phyloP scores from a whole-genome alignment of 164 flowering plant species.

The Chimonanthus praecox region DNA sequence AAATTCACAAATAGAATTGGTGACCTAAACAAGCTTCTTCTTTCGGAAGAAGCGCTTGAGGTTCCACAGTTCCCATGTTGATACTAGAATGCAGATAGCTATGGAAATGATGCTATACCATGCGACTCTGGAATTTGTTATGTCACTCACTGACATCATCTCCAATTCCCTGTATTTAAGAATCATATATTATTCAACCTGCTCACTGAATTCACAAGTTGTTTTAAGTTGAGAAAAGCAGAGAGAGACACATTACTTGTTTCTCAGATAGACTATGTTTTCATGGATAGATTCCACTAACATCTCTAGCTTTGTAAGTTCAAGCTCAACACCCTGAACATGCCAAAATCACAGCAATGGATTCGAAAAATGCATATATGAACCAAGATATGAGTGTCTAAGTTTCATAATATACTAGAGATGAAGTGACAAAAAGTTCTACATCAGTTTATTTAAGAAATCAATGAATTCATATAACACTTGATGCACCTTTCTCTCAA shows the following conservation, averaged over 20 bases:
- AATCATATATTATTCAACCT: not conserved
- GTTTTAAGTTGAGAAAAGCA: not conserved
- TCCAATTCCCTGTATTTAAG: constrained; percentile 47
- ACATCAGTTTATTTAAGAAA: too few relatives aligned
- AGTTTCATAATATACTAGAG: not conserved
- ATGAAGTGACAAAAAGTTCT: too few relatives aligned
- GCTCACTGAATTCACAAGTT: not conserved
- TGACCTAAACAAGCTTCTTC: constrained; percentile 76
- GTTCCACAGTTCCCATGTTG: constrained; percentile 61
- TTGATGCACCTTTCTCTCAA: too few relatives aligned
- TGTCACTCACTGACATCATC: constrained; percentile 75
- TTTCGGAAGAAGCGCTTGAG: constrained; percentile 78
- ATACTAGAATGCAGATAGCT: constrained; percentile 67
- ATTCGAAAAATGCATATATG: not conserved
- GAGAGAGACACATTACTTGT: constrained; percentile 35
- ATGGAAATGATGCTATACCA: constrained; percentile 73
- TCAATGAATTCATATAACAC: too few relatives aligned
- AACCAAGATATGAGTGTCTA: not conserved
- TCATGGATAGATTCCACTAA: constrained; percentile 86
- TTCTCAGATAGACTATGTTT: constrained; percentile 64
- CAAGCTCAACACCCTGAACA: constrained; percentile 85
- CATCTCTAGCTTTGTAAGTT: constrained; percentile 86
- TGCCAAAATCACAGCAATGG: not conserved
- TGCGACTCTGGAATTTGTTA: constrained; percentile 73
- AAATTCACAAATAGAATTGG: not conserved